Evolutionary conservation across 2,329 filamentous ascomycete genomes (phyloP), one percentile per base, ranked within the genome.

Genomic region (Stachybotrys chartarum): DNA sequence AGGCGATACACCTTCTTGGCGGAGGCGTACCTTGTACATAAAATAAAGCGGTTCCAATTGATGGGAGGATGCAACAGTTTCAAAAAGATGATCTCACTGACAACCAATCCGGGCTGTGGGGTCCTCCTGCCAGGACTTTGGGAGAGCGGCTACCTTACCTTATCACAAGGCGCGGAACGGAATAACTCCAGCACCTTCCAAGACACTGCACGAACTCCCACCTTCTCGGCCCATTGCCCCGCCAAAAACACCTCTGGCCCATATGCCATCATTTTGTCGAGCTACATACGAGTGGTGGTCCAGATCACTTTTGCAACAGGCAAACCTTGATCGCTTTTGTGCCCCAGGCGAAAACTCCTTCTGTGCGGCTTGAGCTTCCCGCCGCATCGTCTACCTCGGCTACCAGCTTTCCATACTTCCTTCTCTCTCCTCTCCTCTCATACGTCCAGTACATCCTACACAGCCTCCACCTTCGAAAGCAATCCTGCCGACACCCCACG

Each of bases 221-320:
- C 18, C 44, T 51, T 35, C 31, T 32, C 45, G 39, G 50, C 50
- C 39, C 42, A 52, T 55, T 58, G 57, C 57, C 57, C 57, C 57
- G 57, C 57, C 57, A 58, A 57, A 42, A 42, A 42, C 35, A 42
- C 35, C 35, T 42, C 35, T 14, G 35, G 14, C 35, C 5, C 35
- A 14, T 14, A 42, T 42, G 35, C 35, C 35, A 42, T 42, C 35
- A 42, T 42, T 42, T 42, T 42, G 3, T 42, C 35, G 35, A 42
- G 35, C 35, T 42, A 42, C 35, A 24, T 24, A 24, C 24, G 24
- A 24, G 24, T 24, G 8, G 35, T 14, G 10, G 35, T 14, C 35
- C 35, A 42, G 35, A 14, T 42, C 5, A 14, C 35, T 14, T 42
- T 42, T 42, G 35, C 8, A 10, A 42, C 8, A 10, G 14, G 10